phyloP scores from a whole-genome alignment of 495 filamentous ascomycete genomes.

The Aspergillus sparsus region DNA sequence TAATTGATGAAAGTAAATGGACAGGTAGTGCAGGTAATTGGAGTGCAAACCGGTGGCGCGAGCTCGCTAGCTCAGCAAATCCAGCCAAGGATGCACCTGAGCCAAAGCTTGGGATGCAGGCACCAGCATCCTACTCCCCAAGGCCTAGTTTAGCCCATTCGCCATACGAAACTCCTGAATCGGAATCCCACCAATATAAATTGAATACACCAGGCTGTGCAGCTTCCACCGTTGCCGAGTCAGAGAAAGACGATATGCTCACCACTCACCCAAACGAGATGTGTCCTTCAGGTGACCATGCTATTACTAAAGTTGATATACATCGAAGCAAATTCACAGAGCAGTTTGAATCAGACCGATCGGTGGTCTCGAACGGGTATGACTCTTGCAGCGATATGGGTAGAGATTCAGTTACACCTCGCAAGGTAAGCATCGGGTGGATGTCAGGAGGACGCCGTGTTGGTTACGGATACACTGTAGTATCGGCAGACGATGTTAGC shows the following conservation, averaged over 20 bases:
- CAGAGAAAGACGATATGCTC: neutral
- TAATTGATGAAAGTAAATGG: slow-evolving; percentile 24
- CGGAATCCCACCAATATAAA: neutral
- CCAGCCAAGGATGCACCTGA: slow-evolving; percentile 14
- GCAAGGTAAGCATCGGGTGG: slow-evolving; percentile 48
- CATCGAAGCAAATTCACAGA: slow-evolving; percentile 34
- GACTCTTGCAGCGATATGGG: slow-evolving; percentile 12
- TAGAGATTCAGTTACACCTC: slow-evolving; percentile 18
- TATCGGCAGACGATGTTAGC: slow-evolving; percentile 27
- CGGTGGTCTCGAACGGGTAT: slow-evolving; percentile 4
- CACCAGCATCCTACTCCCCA: slow-evolving; percentile 36
- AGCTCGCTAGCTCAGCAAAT: slow-evolving; percentile 7
- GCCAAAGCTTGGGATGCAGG: slow-evolving; percentile 9
- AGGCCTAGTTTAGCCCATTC: slow-evolving; percentile 24
- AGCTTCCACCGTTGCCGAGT: neutral
- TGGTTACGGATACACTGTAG: slow-evolving; percentile 46
- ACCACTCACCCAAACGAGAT: neutral
- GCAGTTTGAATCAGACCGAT: slow-evolving; percentile 27
- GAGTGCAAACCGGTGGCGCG: slow-evolving; percentile 22
- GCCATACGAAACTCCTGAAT: neutral
- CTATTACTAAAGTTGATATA: neutral
- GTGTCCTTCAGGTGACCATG: slow-evolving; percentile 1
- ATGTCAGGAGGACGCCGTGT: slow-evolving; percentile 47
- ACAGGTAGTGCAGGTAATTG: slow-evolving; percentile 22
- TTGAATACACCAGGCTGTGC: neutral